Evolutionary conservation across 768 basidiomycete species (phyloP).

Genomic region (Suillus hirtellus): DNA sequence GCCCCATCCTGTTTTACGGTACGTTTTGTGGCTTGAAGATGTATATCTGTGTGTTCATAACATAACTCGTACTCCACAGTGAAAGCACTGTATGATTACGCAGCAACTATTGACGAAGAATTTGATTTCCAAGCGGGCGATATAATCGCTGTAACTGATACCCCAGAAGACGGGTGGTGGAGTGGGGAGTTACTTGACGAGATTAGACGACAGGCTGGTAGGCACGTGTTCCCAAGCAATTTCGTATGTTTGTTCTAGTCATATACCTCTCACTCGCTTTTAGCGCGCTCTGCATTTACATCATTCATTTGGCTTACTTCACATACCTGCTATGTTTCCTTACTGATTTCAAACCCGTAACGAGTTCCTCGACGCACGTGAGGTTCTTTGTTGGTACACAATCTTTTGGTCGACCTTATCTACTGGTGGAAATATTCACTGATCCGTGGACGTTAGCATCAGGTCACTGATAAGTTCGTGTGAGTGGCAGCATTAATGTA

Average conservation of each 20-base stretch:
- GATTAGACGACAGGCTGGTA: conserved; percentile 63
- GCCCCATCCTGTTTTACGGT: conserved; percentile 88
- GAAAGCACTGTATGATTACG: conserved; percentile 88
- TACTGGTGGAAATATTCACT: not conserved
- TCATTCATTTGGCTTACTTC: conserved; percentile 3
- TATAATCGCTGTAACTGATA: conserved; percentile 92
- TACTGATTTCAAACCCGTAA: conserved; percentile 1
- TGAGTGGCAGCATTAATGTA: not conserved
- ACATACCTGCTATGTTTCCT: not conserved
- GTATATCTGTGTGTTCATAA: conserved; percentile 13
- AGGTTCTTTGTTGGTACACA: not conserved
- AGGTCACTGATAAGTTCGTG: not conserved
- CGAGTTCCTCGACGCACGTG: not conserved
- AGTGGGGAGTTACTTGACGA: conserved; percentile 85
- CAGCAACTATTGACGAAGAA: conserved; percentile 84
- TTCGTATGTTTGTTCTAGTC: conserved; percentile 76
- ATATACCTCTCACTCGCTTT: conserved; percentile 5
- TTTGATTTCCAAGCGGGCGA: conserved; percentile 96
- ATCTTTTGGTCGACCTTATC: not conserved
- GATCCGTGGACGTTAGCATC: not conserved
- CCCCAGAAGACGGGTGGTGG: conserved; percentile 99
- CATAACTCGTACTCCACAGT: conserved; percentile 46
- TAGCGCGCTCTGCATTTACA: not conserved
- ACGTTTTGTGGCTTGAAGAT: conserved; percentile 30
- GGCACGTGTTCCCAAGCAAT: conserved; percentile 86